Evolutionary conservation across 768 basidiomycete species (phyloP).

Genomic region (Daedalea quercina): DNA sequence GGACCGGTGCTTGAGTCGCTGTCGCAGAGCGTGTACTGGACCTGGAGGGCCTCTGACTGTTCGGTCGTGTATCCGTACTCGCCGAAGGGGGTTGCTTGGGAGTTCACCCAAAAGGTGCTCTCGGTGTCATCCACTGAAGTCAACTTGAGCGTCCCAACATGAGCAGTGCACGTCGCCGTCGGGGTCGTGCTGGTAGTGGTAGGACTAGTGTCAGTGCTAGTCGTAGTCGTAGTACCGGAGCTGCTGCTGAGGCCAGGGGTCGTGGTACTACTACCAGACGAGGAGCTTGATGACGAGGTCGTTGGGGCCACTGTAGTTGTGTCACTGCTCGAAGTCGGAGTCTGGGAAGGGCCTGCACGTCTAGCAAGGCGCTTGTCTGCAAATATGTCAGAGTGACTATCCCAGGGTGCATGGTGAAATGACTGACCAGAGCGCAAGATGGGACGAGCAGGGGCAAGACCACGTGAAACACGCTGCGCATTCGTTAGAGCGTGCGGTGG

Average conservation of each 20-base stretch:
- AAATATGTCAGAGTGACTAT: not conserved
- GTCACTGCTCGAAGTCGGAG: no score
- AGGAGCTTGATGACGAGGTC: not conserved
- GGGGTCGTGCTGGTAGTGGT: not conserved
- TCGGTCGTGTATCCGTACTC: conserved; percentile 15
- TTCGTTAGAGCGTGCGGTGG: conserved; percentile 9
- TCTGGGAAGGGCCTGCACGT: not conserved
- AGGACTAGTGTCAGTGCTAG: not conserved
- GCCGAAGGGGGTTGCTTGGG: conserved; percentile 12
- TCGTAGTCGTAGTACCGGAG: not conserved
- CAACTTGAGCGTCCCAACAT: conserved; percentile 7
- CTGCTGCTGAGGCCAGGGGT: conserved; percentile 1
- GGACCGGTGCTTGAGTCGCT: not conserved
- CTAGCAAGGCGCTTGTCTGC: not conserved
- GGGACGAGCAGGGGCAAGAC: conserved; percentile 14
- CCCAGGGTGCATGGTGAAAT: not conserved
- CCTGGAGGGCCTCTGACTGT: conserved; percentile 8
- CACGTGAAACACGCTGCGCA: conserved; percentile 15
- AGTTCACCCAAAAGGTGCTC: conserved; percentile 5
- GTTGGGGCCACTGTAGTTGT: not conserved
- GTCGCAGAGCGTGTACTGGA: conserved; percentile 6
- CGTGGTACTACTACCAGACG: not conserved
- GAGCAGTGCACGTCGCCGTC: conserved; percentile 1
- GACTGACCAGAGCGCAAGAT: conserved; percentile 6
- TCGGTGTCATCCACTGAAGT: not conserved